Evolutionary conservation across 345 rosid species (phyloP), one percentile per base, ranked within the genome.

Genomic region (Salix purpurea): DNA sequence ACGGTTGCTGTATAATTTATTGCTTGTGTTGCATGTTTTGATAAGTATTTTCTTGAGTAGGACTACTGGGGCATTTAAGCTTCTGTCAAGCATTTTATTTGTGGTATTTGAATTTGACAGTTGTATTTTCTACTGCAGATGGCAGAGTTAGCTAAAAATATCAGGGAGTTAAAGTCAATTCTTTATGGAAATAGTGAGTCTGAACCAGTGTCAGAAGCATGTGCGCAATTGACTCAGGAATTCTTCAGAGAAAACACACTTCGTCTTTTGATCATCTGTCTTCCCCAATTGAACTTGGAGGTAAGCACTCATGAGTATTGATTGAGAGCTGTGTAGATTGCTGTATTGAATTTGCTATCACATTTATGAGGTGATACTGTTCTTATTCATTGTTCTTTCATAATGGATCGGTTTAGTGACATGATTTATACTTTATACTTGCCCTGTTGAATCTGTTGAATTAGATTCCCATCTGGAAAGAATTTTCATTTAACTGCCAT

Each of bases 161-260:
- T 94, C 23, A 87, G 97, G 88, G 99, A 96, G 71, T 82, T 96
- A 82, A 96, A 96, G 85, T 81, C 86, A 4, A 88, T 93, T 87
- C 96, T 96, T 46, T 96, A 96, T 77, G 99, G 99, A 44, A 85
- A 96, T 78, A 94, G 97, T 72, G 99, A 96, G 79, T 88, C 97
- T 16, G 99, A 96, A 87, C 99, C 99, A 37, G 88, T 96, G 0
- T 72, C 98, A 3, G 98, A 96, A 84, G 97, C 97, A 30, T 96
- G 99, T 82, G 88, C 92, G 0, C 97, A 90, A 40, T 80, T 94
- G 79, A 96, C 99, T 83, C 95, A 91, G 77, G 99, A 96, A 74
- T 96, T 96, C 83, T 94, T 96, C 84, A 90, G 71, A 84, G 97
- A 92, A 78, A 88, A 96, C 83, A 90, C 97, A 0, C 80, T 96